phyloP scores from a whole-genome alignment of 2,329 filamentous ascomycete species.

The Fusarium nisikadoi region DNA sequence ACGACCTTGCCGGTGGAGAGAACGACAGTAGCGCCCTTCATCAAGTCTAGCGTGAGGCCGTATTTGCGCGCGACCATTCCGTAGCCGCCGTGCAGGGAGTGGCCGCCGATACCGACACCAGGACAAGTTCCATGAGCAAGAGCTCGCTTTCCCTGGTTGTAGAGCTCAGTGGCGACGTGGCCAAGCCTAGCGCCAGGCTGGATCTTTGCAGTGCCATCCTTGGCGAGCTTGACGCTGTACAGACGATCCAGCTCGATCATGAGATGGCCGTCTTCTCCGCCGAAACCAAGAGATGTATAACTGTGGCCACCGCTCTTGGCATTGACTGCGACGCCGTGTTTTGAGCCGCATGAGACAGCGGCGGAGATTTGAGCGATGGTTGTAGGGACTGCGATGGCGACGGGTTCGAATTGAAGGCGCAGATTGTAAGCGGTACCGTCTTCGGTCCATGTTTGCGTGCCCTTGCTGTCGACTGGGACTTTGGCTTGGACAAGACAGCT shows the following conservation, averaged over 20 bases:
- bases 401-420: slow-evolving; percentile 47
- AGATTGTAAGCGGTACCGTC: slow-evolving; percentile 50
- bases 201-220: slow-evolving; percentile 37
- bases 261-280: slow-evolving; percentile 55
- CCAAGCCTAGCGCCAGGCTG: slow-evolving; percentile 63
- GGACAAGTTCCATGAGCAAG: slow-evolving; percentile 64
- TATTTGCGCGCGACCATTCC: slow-evolving; percentile 48
- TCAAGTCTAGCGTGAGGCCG: slow-evolving; percentile 46
- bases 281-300: slow-evolving; percentile 61
- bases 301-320: slow-evolving; percentile 64
- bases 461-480: slow-evolving; percentile 39
- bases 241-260: slow-evolving; percentile 56
- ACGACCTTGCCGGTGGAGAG: slow-evolving; percentile 43
- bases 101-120: slow-evolving; percentile 49
- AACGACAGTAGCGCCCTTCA: slow-evolving; percentile 46
- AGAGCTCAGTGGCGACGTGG: slow-evolving; percentile 56
- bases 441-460: slow-evolving; percentile 45
- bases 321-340: slow-evolving; percentile 58
- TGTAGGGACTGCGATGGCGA: slow-evolving; percentile 47
- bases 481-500: slow-evolving; percentile 44
- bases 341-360: slow-evolving; percentile 58
- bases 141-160: slow-evolving; percentile 54
- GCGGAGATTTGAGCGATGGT: slow-evolving; percentile 55
- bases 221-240: slow-evolving; percentile 46
- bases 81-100: slow-evolving; percentile 46